These are phyloP conservation scores for Emericellopsis cladophorae DNA, from an alignment of 2,329 filamentous ascomycete species.

Conservation along the genomic window DNA sequence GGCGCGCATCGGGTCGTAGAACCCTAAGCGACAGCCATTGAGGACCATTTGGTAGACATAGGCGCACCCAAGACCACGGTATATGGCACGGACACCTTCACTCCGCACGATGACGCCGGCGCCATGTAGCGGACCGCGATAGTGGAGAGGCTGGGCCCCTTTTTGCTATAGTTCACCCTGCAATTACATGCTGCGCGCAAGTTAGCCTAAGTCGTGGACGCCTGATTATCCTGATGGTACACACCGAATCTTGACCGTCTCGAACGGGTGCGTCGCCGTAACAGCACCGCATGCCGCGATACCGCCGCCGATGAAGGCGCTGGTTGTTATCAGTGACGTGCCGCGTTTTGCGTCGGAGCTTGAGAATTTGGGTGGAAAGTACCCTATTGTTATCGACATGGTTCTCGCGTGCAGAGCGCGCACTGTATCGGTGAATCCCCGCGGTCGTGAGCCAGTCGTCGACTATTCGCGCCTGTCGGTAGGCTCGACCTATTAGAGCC, in stretches of 20 bases:
- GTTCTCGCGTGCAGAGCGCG: neutral
- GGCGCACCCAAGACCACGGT: slow-evolving; percentile 81
- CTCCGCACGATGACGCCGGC: slow-evolving; percentile 82
- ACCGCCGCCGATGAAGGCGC: slow-evolving; percentile 89
- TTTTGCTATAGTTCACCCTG: slow-evolving; percentile 91
- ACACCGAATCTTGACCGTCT: slow-evolving; percentile 96
- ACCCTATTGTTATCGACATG: slow-evolving; percentile 42
- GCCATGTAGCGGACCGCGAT: slow-evolving; percentile 83
- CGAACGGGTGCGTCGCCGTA: slow-evolving; percentile 94
- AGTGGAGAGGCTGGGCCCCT: slow-evolving; percentile 73
- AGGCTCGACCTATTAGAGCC: too few species aligned
- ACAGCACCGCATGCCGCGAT: slow-evolving; percentile 96
- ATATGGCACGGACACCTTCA: slow-evolving; percentile 74
- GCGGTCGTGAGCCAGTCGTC: too few species aligned
- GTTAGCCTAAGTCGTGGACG: neutral
- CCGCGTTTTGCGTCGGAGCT: neutral
- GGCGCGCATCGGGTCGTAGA: slow-evolving; percentile 89
- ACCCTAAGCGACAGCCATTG: slow-evolving; percentile 91
- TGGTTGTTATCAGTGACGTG: slow-evolving; percentile 14
- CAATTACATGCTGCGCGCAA: slow-evolving; percentile 61
- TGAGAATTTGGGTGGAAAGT: slow-evolving; percentile 4
- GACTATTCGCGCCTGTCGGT: too few species aligned
- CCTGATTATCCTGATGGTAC: neutral
- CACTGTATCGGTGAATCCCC: too few species aligned
- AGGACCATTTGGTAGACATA: slow-evolving; percentile 95